phyloP scores from a whole-genome alignment of 345 rosid genomes.

The Pugionium dolabratum region DNA sequence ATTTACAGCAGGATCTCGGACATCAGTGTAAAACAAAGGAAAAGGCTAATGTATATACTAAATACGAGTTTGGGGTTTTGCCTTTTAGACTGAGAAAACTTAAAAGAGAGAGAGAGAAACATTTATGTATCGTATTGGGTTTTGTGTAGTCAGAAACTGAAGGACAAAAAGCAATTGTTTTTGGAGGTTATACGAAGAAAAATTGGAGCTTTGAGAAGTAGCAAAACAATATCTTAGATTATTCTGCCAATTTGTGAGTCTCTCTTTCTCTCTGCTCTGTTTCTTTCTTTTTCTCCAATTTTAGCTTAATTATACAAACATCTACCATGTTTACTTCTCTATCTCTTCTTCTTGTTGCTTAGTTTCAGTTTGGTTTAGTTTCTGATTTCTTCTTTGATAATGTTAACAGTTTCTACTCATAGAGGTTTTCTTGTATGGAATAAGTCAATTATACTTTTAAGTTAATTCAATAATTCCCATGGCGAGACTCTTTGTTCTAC shows the following conservation, averaged over 20 bases:
- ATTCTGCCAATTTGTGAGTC: constrained; percentile 46
- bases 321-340: constrained; percentile 5
- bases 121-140: constrained; percentile 31
- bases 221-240: constrained; percentile 11
- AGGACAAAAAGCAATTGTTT: constrained; percentile 36
- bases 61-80: constrained; percentile 4
- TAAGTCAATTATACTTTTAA: neutral
- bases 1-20: neutral
- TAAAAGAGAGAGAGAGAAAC: constrained; percentile 25
- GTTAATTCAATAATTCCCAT: neutral
- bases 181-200: constrained; percentile 39
- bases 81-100: constrained; percentile 23
- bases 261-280: constrained; percentile 39
- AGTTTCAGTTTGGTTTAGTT: neutral
- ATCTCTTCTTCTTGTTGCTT: neutral
- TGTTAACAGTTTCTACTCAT: constrained; percentile 4
- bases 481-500: neutral
- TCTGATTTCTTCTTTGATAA: constrained; percentile 7
- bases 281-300: neutral
- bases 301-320: constrained; percentile 11
- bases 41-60: neutral
- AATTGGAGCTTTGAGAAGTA: constrained; percentile 40
- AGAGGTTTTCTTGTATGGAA: neutral
- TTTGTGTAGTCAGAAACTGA: constrained; percentile 32
- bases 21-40: neutral